A percentile compares a stretch with the other conserved stretches of the same genome.
Evolutionary conservation across 1,284 basidiomycete genomes (phyloP).

Genomic region (Coniferiporia weirii): DNA sequence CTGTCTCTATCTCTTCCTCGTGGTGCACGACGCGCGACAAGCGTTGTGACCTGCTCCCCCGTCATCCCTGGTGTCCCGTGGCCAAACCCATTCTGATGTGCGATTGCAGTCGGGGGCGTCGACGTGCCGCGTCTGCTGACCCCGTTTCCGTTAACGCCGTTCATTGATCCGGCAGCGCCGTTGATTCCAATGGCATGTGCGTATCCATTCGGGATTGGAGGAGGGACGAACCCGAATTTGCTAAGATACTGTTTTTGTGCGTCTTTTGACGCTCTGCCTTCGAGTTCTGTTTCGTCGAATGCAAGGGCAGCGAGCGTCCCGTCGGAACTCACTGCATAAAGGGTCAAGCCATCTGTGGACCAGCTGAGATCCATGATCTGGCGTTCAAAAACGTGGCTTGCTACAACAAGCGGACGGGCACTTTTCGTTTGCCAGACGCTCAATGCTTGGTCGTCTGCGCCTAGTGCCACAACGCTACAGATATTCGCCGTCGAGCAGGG

Average conservation of each 20-base stretch:
- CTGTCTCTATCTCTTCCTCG: constrained; percentile 29
- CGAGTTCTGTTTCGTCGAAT: constrained; percentile 78
- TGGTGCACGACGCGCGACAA: constrained; percentile 59
- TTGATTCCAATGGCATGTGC: constrained; percentile 41
- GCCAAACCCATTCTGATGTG: constrained; percentile 34
- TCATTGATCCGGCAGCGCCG: constrained; percentile 10
- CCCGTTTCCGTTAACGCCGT: constrained; percentile 23
- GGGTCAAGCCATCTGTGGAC: constrained; percentile 82
- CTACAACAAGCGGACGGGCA: constrained; percentile 85
- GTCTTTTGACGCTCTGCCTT: constrained; percentile 72
- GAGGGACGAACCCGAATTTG: constrained; percentile 69
- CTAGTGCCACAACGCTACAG: constrained; percentile 83
- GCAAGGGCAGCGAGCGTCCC: constrained; percentile 87
- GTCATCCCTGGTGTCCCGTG: constrained; percentile 28
- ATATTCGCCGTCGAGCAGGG: constrained; percentile 73
- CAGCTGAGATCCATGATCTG: constrained; percentile 96
- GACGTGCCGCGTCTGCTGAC: constrained; percentile 17
- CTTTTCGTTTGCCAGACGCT: constrained; percentile 94
- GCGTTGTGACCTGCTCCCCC: constrained; percentile 60
- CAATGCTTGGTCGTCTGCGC: constrained; percentile 83
- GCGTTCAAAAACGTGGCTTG: constrained; percentile 90
- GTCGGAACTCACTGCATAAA: constrained; percentile 95
- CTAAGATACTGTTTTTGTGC: constrained; percentile 74
- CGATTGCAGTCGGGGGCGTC: constrained; percentile 41
- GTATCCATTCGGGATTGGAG: constrained; percentile 61